Evolutionary conservation across 768 basidiomycete genomes (phyloP), one percentile per base, ranked within the genome.

Genomic region (Lenzites betulinus): DNA sequence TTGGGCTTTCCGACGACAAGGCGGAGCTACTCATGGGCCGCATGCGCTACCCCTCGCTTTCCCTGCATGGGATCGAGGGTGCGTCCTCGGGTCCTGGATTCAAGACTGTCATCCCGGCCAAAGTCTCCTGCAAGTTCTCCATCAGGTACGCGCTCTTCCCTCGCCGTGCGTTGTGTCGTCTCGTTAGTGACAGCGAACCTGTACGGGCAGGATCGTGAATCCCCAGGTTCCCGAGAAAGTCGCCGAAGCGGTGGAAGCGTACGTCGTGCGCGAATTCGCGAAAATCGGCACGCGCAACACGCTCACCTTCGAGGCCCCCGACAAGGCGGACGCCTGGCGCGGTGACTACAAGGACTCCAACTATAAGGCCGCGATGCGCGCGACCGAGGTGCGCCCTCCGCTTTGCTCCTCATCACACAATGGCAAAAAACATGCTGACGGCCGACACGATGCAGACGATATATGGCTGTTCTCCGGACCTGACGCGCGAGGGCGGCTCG

Each of bases 21-120:
- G 86, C 86, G 33, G 72, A 77, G 12, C 83, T 90, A 22, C 78
- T 98, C 39, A 98, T 96, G 95, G 93, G 91, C 42, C 86, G 93
- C 66, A 98, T 98, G 95, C 85, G 94, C 35, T 79, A 84, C 66
- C 92, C 95, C 2, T 90, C 88, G 59, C 81, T 98, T 62, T 95
- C 93, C 2, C 76, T 98, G 25, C 95, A 98, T 71, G 95, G 95
- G 11, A 95, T 98, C 68, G 92, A 97, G 74, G 95, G 95, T 50
- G 96, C 95, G 1, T 97, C 95, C 79, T 92, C 84, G 55, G 86
- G 84, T 0, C 81, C 83, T 0, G 93, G 93, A 2, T 84, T 82
- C n/a, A 94, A 93, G 84, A 98, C 95, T 0, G 95, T 98, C 69
- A 98, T 98, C 59, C 95, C 95, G 0, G 92, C 93, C 35, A 87